phyloP scores from a whole-genome alignment of 768 basidiomycete species.

The Lactifluus hygrophoroides region DNA sequence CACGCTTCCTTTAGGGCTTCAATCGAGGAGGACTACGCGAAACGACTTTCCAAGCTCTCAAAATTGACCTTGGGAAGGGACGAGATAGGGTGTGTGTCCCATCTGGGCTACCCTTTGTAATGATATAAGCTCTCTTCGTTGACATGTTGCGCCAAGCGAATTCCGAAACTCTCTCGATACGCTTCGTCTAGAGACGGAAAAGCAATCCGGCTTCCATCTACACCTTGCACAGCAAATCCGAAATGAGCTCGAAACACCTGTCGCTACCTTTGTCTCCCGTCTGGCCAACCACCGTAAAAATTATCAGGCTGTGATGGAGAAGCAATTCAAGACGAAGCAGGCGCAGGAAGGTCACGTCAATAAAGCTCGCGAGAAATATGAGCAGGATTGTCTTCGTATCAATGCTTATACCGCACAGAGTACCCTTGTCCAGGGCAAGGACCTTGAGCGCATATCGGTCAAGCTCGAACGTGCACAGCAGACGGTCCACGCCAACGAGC shows the following conservation, averaged over 20 bases:
- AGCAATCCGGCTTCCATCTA: constrained; percentile 64
- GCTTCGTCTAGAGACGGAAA: constrained; percentile 74
- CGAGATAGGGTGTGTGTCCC: constrained; percentile 79
- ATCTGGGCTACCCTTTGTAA: not conserved
- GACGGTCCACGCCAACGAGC: constrained; percentile 85
- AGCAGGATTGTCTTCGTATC: constrained; percentile 85
- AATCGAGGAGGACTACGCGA: constrained; percentile 96
- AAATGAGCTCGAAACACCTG: constrained; percentile 62
- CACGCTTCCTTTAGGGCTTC: constrained; percentile 44
- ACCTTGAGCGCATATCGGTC: constrained; percentile 79
- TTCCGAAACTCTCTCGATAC: constrained; percentile 74
- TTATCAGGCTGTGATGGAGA: constrained; percentile 73
- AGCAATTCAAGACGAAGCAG: constrained; percentile 83
- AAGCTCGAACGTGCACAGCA: constrained; percentile 86
- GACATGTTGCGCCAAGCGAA: constrained; percentile 44
- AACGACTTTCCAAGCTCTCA: constrained; percentile 69
- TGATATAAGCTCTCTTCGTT: not conserved
- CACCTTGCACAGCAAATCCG: constrained; percentile 69
- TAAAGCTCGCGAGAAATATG: constrained; percentile 91
- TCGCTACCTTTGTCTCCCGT: constrained; percentile 49
- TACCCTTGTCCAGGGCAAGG: constrained; percentile 85
- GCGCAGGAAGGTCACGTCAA: constrained; percentile 77
- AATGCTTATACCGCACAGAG: constrained; percentile 91
- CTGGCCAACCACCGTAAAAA: constrained; percentile 68
- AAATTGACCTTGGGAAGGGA: constrained; percentile 73